These are phyloP conservation scores for Coemansia sp. DNA, from an alignment of 192 early-diverging fungal species.

Conservation along the genomic window DNA sequence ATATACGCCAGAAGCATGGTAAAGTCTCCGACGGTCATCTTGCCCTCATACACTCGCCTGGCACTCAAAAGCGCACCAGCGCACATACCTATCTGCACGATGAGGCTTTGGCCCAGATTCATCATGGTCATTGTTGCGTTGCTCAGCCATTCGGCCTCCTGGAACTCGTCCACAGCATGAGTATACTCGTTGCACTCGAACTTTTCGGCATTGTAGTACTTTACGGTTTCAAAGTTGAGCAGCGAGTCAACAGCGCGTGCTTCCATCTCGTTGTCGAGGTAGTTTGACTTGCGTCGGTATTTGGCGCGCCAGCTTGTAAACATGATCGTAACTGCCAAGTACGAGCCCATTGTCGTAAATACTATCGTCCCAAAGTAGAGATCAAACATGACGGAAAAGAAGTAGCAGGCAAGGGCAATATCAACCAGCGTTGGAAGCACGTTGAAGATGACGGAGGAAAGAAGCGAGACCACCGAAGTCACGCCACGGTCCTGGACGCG, in stretches of 20 bases:
- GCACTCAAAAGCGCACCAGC: slow-evolving; percentile 82
- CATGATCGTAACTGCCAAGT: slow-evolving; percentile 77
- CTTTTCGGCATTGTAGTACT: slow-evolving; percentile 91
- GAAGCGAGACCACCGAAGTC: slow-evolving; percentile 68
- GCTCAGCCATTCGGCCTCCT: slow-evolving; percentile 84
- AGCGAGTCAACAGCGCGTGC: slow-evolving; percentile 90
- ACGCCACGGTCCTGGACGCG: slow-evolving; percentile 74
- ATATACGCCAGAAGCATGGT: slow-evolving; percentile 87
- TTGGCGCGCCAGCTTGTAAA: slow-evolving; percentile 89
- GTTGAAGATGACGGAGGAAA: slow-evolving; percentile 87
- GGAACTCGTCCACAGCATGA: slow-evolving; percentile 75
- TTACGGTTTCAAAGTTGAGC: slow-evolving; percentile 99
- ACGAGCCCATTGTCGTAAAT: slow-evolving; percentile 83
- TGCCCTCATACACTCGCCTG: slow-evolving; percentile 73
- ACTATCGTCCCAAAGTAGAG: slow-evolving; percentile 82
- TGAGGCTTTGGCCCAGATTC: slow-evolving; percentile 84
- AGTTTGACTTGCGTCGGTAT: slow-evolving; percentile 80
- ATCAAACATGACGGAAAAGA: slow-evolving; percentile 68
- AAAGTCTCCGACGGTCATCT: slow-evolving; percentile 81
- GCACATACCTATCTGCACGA: slow-evolving; percentile 84
- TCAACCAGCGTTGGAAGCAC: slow-evolving; percentile 88
- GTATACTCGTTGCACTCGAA: slow-evolving; percentile 84
- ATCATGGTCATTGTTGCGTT: slow-evolving; percentile 75
- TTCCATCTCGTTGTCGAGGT: slow-evolving; percentile 83
- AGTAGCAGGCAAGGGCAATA: slow-evolving; percentile 80